Conservation (phyloP, 1,284 basidiomycete species). For the Takashimella koratensis region DNA sequence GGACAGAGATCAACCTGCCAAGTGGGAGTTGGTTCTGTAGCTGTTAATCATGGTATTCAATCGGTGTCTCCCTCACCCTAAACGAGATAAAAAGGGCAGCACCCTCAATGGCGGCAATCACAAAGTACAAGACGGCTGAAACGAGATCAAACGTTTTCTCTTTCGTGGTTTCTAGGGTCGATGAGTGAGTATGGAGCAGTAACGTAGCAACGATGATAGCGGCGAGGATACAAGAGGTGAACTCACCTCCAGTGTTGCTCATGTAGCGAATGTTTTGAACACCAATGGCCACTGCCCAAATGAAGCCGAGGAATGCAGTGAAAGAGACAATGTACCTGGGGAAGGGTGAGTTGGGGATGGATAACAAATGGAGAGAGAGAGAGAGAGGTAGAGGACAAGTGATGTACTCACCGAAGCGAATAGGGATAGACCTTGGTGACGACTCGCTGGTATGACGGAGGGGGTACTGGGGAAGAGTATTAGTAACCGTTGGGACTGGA, state of each 20-base stretch:
- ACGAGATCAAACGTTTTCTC: slow-evolving; percentile 28
- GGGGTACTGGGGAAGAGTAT: not conserved
- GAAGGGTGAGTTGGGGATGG: not conserved
- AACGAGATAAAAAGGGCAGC: slow-evolving; percentile 58
- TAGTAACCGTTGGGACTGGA: too few relatives aligned
- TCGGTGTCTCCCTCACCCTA: slow-evolving; percentile 55
- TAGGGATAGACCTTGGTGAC: slow-evolving; percentile 33
- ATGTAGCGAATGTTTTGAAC: slow-evolving; percentile 23
- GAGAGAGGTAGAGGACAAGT: not conserved
- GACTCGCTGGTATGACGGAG: not conserved
- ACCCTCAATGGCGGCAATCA: slow-evolving; percentile 57
- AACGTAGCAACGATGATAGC: too few relatives aligned
- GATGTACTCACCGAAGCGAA: slow-evolving; percentile 21
- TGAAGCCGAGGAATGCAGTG: slow-evolving; percentile 29
- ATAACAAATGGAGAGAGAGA: too few relatives aligned
- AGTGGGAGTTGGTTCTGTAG: slow-evolving; percentile 59
- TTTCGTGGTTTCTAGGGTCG: slow-evolving; percentile 14
- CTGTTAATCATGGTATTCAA: too few relatives aligned
- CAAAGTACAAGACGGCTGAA: slow-evolving; percentile 48
- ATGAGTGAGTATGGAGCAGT: not conserved
- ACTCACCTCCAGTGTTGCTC: slow-evolving; percentile 20
- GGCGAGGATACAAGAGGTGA: too few relatives aligned
- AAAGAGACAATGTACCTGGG: slow-evolving; percentile 17
- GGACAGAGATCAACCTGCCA: slow-evolving; percentile 58
- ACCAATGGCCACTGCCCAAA: slow-evolving; percentile 35